These are phyloP conservation scores for Fusarium euwallaceae DNA, from an alignment of 2,329 filamentous ascomycete genomes.

Conservation along the genomic window DNA sequence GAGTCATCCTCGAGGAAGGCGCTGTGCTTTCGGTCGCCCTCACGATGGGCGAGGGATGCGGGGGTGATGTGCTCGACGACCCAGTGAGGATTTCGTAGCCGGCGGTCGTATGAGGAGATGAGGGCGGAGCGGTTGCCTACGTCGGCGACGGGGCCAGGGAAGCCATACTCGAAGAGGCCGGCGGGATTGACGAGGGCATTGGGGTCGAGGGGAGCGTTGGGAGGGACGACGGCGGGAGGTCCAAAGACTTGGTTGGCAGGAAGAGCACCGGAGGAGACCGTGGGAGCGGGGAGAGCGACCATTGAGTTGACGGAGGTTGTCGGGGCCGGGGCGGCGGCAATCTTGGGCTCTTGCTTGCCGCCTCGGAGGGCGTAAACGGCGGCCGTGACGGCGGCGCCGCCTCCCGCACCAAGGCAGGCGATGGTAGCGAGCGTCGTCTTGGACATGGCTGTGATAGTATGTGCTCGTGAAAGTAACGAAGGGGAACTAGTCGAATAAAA, in stretches of 20 bases:
- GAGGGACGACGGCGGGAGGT: slow-evolving; percentile 49
- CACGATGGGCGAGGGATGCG: slow-evolving; percentile 78
- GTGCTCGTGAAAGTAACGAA: slow-evolving; percentile 1
- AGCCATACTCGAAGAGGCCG: slow-evolving; percentile 87
- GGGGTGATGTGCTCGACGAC: slow-evolving; percentile 97
- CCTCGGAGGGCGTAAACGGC: slow-evolving; percentile 73
- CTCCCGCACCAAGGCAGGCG: slow-evolving; percentile 80
- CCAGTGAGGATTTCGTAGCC: slow-evolving; percentile 92
- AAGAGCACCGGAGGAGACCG: slow-evolving; percentile 54
- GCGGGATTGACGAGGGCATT: slow-evolving; percentile 75
- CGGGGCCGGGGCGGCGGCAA: slow-evolving; percentile 50
- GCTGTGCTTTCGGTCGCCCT: slow-evolving; percentile 87
- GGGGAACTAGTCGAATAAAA: background rate
- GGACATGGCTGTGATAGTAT: slow-evolving; percentile 70
- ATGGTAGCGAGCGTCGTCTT: slow-evolving; percentile 82
- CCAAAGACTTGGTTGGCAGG: slow-evolving; percentile 71
- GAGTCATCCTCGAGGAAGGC: slow-evolving; percentile 83
- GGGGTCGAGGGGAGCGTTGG: slow-evolving; percentile 47
- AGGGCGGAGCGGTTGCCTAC: slow-evolving; percentile 82
- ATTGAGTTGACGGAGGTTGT: slow-evolving; percentile 47
- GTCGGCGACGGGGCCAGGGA: slow-evolving; percentile 91
- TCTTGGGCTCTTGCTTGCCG: slow-evolving; percentile 57
- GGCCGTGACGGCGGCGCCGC: slow-evolving; percentile 80
- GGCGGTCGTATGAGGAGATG: slow-evolving; percentile 90
- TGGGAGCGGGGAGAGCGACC: slow-evolving; percentile 46